Conservation (phyloP, 225 moss, liverwort and hornwort genomes). For the Neckera pumila region DNA sequence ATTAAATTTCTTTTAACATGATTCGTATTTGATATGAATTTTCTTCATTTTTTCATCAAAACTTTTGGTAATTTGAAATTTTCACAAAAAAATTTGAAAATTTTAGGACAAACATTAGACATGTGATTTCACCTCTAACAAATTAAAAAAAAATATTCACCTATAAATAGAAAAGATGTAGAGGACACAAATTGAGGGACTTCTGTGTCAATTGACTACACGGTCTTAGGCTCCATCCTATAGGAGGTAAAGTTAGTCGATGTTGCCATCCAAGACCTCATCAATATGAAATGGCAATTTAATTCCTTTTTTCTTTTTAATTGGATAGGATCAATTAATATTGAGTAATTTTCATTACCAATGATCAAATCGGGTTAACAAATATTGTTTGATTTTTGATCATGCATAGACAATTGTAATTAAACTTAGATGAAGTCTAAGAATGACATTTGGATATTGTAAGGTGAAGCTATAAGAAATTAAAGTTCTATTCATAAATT, state of each 20-base stretch:
- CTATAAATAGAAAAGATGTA: background rate
- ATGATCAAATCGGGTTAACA: background rate
- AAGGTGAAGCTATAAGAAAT: background rate
- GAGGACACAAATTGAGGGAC: background rate
- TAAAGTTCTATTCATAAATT: background rate
- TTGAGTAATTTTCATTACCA: background rate
- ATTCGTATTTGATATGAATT: background rate
- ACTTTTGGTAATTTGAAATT: background rate
- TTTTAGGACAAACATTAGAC: background rate
- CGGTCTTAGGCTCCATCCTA: accelerated
- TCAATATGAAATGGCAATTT: accelerated
- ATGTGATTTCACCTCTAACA: background rate
- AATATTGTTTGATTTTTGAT: background rate
- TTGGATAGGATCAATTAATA: background rate
- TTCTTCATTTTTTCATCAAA: background rate
- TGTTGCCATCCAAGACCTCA: background rate
- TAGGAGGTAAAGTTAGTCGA: accelerated
- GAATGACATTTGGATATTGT: background rate
- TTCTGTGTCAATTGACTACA: background rate
- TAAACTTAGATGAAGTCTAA: background rate
- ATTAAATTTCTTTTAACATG: background rate
- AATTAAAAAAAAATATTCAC: background rate
- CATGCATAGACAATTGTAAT: background rate
- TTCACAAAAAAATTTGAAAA: background rate
- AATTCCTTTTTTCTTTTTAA: background rate